Base-by-base conservation (phyloP, 2,329 filamentous ascomycete genomes). In the Truncatella angustata region DNA sequence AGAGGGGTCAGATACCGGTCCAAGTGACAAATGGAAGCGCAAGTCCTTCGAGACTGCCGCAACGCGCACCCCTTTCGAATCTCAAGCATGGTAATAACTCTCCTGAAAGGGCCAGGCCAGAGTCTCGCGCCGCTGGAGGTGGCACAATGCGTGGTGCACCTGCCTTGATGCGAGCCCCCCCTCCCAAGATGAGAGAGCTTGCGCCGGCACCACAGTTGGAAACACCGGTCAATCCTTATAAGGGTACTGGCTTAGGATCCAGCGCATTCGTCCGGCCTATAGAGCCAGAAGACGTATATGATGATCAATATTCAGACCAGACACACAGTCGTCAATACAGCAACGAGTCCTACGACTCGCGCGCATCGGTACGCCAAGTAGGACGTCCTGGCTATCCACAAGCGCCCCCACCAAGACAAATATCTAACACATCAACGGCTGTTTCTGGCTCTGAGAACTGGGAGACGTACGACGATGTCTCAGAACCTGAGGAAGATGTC, bases 391-490 rank as follows among this genome's bases (percentile, higher is more conserved):
- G 63, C n/a, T 78, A 77, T 54, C 65, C 71, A 12, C 71, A 73
- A 28, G 72, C 71, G 14, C 70, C 68, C 10, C 70, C 71, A 1
- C 70, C 75, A 1, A 78, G 90, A 44, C 89, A 93, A 61, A 85
- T 87, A 14, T 90, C 87, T 5, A 85, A 85, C 58, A 86, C 87
- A 1, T 92, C 90, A 9, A 90, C 88, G 1, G 79, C 79, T 20
- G 79, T 88, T 23, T 91, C 89, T 4, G 90, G 90, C 1, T 96
- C 90, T 3, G 93, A 97, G 71, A 97, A 97, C 68, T 97, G 93
- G 93, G 93, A 97, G 71, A 96, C 92, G 9, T 97, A 94, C 63
- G 92, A 94, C 61, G 90, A 96, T 67, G 84, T 81, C 58, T 91
- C 87, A 55, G 87, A 91, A 63, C 83, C 86, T 0, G 88, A 91